A percentile compares a stretch with the other conserved stretches of the same genome.
These are phyloP conservation scores for Fusarium tjaetaba DNA, from an alignment of 2,329 filamentous ascomycete species.

Conservation along the genomic window DNA sequence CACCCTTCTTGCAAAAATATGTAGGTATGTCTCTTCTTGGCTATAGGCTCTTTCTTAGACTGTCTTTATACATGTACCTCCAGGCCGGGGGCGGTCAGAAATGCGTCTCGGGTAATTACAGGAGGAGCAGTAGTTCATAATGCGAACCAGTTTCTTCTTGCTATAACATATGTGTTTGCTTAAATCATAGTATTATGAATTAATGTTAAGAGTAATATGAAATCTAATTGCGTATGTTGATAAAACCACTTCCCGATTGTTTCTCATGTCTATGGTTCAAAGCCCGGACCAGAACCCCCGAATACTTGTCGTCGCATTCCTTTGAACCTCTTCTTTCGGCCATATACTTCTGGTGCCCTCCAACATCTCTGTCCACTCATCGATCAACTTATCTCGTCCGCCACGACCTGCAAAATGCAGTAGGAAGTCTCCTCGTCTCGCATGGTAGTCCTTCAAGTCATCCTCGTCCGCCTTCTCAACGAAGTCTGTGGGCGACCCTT, in stretches of 20 bases:
- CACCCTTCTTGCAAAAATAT: background rate
- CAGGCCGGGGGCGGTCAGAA: background rate
- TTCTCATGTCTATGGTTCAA: background rate
- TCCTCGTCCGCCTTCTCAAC: background rate
- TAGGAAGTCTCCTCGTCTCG: background rate
- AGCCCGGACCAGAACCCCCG: background rate
- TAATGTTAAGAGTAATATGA: rapidly evolving
- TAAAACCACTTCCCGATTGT: too few species aligned
- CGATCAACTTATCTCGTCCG: background rate
- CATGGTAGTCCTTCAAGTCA: background rate
- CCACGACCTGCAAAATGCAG: background rate
- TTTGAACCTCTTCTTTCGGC: background rate
- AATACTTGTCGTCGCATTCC: background rate
- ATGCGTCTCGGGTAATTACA: too few species aligned
- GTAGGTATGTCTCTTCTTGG: background rate
- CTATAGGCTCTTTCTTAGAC: too few species aligned
- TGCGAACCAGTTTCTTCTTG: background rate
- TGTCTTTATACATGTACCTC: too few species aligned
- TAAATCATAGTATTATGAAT: rapidly evolving
- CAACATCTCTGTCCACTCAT: background rate
- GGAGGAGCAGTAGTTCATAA: background rate
- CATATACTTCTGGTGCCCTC: background rate
- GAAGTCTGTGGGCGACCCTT: background rate
- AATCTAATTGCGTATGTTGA: too few species aligned
- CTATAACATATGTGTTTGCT: rapidly evolving